Base-by-base conservation (phyloP, 768 basidiomycete genomes). In the Trichaptum fuscoviolaceum region DNA sequence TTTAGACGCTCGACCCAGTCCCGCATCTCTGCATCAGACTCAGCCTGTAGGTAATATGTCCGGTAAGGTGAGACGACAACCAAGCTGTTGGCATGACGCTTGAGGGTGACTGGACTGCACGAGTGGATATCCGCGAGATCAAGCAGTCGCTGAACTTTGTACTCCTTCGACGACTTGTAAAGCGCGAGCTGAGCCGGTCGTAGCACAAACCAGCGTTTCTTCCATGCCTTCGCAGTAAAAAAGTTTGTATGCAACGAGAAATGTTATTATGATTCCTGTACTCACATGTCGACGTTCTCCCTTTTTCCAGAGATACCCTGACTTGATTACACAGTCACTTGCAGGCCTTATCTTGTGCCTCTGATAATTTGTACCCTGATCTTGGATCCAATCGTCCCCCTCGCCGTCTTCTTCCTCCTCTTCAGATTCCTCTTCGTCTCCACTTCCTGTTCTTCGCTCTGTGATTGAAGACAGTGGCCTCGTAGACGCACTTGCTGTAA, bases 121-220 rank as follows among this genome's bases (percentile, higher is more conserved):
- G 94, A 90, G 75, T 98, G 96, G 27, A 99, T 87, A 59, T 96
- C 92, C 25, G 85, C 81, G 23, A 99, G 84, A 70, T 95, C 92
- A 66, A 98, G 86, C 17, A 97, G 85, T 23, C 91, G 88, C 27
- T 95, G 88, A 2, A 98, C 85, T 76, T 96, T 84, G 79, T 99
- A 99, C 77, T 99, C 96, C 66, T 92, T 91, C 35, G 91, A 89
- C 62, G 86, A 94, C 82, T 99, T 98, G 86, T 99, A 99, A 78
- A 96, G 98, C 3, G 95, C 95, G 63, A 99, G 80, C 76, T 97
- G 94, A 1, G 91, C 91, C 0, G 93, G 87, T 20, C 96, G 87
- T 67, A 99, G 80, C 1, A 99, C 97, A 71, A 99, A 99, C 96
- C 96, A 99, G 24, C 96, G 86, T 78, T 95, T 96, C 84, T 99